Evolutionary conservation across 192 early-diverging fungal genomes (phyloP).

Genomic region (Geranomyces variabilis): DNA sequence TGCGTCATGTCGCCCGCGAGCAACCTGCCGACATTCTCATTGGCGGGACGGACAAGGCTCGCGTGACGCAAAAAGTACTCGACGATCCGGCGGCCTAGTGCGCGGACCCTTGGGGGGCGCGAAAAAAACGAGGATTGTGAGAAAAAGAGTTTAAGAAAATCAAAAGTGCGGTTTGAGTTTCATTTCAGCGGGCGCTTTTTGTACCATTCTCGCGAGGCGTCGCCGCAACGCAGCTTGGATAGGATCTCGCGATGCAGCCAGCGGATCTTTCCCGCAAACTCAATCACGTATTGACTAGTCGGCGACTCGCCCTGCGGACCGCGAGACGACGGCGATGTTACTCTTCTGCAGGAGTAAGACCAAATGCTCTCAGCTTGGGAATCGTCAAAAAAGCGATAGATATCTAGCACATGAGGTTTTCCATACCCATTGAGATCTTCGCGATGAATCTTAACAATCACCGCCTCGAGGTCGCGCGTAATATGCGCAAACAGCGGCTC

Average conservation of each 20-base stretch:
- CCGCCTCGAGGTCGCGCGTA: constrained; percentile 55
- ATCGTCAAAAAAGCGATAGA: background rate
- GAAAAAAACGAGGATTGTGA: background rate
- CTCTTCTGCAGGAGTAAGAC: background rate
- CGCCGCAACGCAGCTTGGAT: constrained; percentile 59
- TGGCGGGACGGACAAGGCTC: constrained; percentile 61
- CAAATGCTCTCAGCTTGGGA: background rate
- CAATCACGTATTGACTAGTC: constrained; percentile 61
- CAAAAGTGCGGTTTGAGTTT: too few species aligned
- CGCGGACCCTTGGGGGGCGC: constrained; percentile 42
- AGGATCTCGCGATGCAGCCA: constrained; percentile 65
- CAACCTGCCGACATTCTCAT: constrained; percentile 66
- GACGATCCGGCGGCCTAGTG: constrained; percentile 47
- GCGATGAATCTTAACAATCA: constrained; percentile 65
- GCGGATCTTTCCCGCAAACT: constrained; percentile 58
- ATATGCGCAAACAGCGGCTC: constrained; percentile 57
- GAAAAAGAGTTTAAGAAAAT: too few species aligned
- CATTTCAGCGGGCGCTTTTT: too few species aligned
- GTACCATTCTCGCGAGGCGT: constrained; percentile 65
- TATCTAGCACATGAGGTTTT: constrained; percentile 21
- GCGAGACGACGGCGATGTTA: background rate
- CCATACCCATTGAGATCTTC: constrained; percentile 62
- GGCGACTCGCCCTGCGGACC: constrained; percentile 39
- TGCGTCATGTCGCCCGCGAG: constrained; percentile 74
- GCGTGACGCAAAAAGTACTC: constrained; percentile 71